Evolutionary conservation across 371 early-diverging fungal genomes (phyloP).

Genomic region (Mortierella sp.): DNA sequence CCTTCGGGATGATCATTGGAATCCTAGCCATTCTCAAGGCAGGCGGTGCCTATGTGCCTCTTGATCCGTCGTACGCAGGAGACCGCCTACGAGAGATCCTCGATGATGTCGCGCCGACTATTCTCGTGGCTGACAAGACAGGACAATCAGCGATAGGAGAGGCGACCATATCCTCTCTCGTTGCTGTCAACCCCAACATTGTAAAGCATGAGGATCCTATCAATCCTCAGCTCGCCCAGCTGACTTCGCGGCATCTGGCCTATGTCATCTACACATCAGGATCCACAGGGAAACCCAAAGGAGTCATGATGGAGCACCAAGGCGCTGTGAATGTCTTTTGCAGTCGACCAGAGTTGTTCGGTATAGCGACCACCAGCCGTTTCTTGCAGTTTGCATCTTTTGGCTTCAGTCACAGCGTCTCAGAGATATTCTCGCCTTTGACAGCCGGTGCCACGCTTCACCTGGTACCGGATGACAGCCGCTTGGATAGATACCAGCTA

Average conservation of each 20-base stretch:
- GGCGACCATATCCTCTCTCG: neutral
- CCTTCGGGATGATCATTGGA: conserved; percentile 5
- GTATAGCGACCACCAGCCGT: neutral
- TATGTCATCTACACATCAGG: conserved; percentile 61
- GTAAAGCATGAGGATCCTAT: neutral
- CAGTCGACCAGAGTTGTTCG: neutral
- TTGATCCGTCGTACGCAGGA: conserved; percentile 14
- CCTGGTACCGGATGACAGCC: too few species aligned
- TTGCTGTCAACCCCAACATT: neutral
- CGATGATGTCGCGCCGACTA: conserved; percentile 2
- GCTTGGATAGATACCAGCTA: too few species aligned
- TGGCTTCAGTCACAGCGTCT: conserved; percentile 5
- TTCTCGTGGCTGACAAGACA: conserved; percentile 2
- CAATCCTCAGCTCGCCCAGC: neutral
- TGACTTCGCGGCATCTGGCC: conserved; percentile 16
- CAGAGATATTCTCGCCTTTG: too few species aligned
- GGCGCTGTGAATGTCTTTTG: conserved; percentile 21
- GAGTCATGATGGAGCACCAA: conserved; percentile 52
- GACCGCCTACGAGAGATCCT: conserved; percentile 8
- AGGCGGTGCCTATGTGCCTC: conserved; percentile 13
- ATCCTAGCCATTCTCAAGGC: conserved; percentile 11
- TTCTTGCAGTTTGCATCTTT: neutral
- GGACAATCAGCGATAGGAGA: neutral
- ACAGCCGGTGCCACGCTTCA: too few species aligned
- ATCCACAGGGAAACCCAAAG: conserved; percentile 62